Evolutionary conservation across 1,284 basidiomycete species (phyloP).

Genomic region (Xerocomus nothofagi): DNA sequence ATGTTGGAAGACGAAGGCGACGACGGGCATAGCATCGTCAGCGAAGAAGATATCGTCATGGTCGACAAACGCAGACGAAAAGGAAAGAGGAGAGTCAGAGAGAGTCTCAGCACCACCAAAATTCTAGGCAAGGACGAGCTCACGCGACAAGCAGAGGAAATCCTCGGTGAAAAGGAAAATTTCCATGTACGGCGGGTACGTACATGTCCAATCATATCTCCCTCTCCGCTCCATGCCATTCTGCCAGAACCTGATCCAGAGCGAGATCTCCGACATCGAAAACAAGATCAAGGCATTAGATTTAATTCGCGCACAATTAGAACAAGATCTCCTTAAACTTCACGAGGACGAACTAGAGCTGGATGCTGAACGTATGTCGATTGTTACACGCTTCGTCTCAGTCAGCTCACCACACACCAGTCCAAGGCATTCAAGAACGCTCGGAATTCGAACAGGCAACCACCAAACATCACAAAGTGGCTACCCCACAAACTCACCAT

Average conservation of each 20-base stretch:
- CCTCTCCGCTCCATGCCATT: constrained; percentile 12
- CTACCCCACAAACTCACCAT: constrained; percentile 43
- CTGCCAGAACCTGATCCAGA: constrained; percentile 74
- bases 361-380: constrained; percentile 82
- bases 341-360: constrained; percentile 96
- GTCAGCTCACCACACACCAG: constrained; percentile 40
- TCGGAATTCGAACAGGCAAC: constrained; percentile 64
- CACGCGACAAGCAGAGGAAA: constrained; percentile 78
- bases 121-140: constrained; percentile 82
- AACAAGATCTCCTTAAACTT: constrained; percentile 81
- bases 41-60: constrained; percentile 66
- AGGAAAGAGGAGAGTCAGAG: constrained; percentile 59
- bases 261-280: constrained; percentile 85
- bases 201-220: constrained; percentile 22
- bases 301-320: constrained; percentile 76
- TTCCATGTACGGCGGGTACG: constrained; percentile 80
- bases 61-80: constrained; percentile 51
- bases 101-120: constrained; percentile 68
- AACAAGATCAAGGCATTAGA: constrained; percentile 87
- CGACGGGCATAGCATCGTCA: constrained; percentile 59
- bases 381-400: constrained; percentile 1
- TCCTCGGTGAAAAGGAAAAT: constrained; percentile 86
- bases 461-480: constrained; percentile 37
- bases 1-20: constrained; percentile 62
- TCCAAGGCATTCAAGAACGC: constrained; percentile 85